A percentile compares a stretch with the other conserved stretches of the same genome.
Evolutionary conservation across 2,329 filamentous ascomycete genomes (phyloP).

Genomic region (Penicillium crustosum): DNA sequence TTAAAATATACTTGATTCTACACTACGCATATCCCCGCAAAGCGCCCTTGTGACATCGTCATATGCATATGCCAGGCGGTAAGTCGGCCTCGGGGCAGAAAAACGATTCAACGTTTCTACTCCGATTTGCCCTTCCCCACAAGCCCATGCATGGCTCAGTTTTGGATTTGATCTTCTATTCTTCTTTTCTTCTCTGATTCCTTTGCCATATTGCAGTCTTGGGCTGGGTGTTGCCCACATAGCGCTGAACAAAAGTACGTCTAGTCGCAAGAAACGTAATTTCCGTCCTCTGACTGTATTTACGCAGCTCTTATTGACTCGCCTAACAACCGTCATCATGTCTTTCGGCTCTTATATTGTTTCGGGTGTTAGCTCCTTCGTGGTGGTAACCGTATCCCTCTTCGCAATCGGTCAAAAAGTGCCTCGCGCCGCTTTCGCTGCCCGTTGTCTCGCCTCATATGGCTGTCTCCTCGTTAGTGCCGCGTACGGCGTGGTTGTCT

Average conservation of each 20-base stretch:
- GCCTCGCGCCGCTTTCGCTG: conserved; percentile 46
- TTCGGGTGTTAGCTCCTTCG: conserved; percentile 63
- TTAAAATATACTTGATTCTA: not conserved
- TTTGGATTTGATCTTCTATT: conserved; percentile 5
- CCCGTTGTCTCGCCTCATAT: conserved; percentile 49
- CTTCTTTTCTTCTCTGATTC: not conserved
- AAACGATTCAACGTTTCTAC: conserved; percentile 21
- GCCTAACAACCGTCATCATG: conserved; percentile 46
- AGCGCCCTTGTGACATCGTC: conserved; percentile 20
- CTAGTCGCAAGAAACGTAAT: not conserved
- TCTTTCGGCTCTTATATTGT: conserved; percentile 62
- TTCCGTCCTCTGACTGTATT: conserved; percentile 4
- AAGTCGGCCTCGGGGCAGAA: conserved; percentile 27
- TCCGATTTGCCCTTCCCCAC: conserved; percentile 14
- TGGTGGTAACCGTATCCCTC: conserved; percentile 56
- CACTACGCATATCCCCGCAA: not conserved
- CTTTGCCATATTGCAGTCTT: not conserved
- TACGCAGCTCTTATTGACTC: conserved; percentile 4
- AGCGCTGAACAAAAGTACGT: not conserved
- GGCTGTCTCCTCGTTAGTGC: conserved; percentile 52
- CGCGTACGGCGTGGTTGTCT: conserved; percentile 72
- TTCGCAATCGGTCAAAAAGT: conserved; percentile 46
- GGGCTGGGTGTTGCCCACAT: conserved; percentile 1
- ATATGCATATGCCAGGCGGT: conserved; percentile 26
- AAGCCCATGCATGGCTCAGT: conserved; percentile 10